Base-by-base conservation (phyloP, 176 grass and related monocot species). In the Oryza australiensis region DNA sequence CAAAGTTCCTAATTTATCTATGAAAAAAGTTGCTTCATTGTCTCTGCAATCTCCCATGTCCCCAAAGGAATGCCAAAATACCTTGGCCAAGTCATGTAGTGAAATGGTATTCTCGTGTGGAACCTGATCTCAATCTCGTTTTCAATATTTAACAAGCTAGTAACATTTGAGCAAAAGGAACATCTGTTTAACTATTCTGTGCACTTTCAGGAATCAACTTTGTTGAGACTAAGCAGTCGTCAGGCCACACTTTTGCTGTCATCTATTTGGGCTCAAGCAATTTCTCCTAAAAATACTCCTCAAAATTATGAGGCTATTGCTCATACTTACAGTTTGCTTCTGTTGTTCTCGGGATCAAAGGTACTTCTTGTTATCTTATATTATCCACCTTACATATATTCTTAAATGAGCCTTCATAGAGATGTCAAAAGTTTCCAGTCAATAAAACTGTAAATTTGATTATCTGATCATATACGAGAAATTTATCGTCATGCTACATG, bases 271-370 rank as follows among this genome's bases (percentile, higher is more conserved):
- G 83, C 88, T 68, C 95, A 97, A 81, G 95, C 92, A 14, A 82
- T 72, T 68, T 97, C 88, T 55, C 88, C 65, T 75, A 64, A 80
- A 87, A 97, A 94, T 85, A 74, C 73, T 86, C 95, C 92, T 72
- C 66, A 82, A 35, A 97, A 94, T 57, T 97, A 94, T 79, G 92
- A 97, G 91, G 95, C 95, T 26, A 94, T 94, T 89, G 92, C 92
- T 83, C 87, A 97, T 91, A 92, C 92, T 67, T 97, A 92, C 75
- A 87, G 95, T 84, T 81, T 97, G 78, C 86, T 87, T 76, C 82
- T 97, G 63, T 77, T 97, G 37, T 97, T 97, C 84, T 92, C 77
- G 72, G 86, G 92, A 85, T 80, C 84, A 49, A 97, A 94, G 95
- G 95, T 97, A 92, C 9, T 60, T 62, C 62, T 29, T 22, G 35